Conservation (phyloP, 257 asterid species). For the Jacaranda copaia region DNA sequence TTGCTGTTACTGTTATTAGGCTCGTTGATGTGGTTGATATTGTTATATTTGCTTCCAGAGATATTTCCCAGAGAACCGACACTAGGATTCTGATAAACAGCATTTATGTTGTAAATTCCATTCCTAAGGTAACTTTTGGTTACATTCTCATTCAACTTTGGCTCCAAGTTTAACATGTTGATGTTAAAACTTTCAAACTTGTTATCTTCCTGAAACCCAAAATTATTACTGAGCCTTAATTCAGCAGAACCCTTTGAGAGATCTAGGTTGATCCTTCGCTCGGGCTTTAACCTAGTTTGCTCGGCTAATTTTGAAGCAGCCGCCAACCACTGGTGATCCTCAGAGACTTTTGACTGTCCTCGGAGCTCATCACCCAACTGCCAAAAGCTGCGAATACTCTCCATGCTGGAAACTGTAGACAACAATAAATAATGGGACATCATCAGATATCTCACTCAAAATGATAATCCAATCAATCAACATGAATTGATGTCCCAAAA, state of each 20-base stretch:
- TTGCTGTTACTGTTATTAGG: constrained; percentile 37
- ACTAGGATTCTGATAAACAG: constrained; percentile 67
- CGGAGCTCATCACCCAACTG: constrained; percentile 95
- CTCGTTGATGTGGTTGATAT: constrained; percentile 60
- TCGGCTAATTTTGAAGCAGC: constrained; percentile 91
- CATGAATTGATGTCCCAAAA: background rate
- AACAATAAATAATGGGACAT: background rate
- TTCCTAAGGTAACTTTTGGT: constrained; percentile 52
- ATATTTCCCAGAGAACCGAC: constrained; percentile 51
- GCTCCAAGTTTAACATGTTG: constrained; percentile 77
- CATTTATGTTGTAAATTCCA: constrained; percentile 61
- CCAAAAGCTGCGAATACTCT: constrained; percentile 76
- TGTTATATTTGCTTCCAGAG: constrained; percentile 48
- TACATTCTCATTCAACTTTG: constrained; percentile 62
- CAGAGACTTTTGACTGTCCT: constrained; percentile 80
- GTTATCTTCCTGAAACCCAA: constrained; percentile 73
- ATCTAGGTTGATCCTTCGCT: constrained; percentile 81
- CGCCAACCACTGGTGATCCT: constrained; percentile 88
- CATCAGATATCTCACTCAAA: constrained; percentile 27
- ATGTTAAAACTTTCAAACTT: constrained; percentile 78
- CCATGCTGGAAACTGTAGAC: constrained; percentile 61
- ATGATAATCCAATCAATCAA: no score
- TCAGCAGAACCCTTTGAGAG: constrained; percentile 74
- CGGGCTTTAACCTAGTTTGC: constrained; percentile 78
- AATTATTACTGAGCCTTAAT: constrained; percentile 65